Conservation (phyloP, 2,329 filamentous ascomycete species). For the Laburnicola sp. region DNA sequence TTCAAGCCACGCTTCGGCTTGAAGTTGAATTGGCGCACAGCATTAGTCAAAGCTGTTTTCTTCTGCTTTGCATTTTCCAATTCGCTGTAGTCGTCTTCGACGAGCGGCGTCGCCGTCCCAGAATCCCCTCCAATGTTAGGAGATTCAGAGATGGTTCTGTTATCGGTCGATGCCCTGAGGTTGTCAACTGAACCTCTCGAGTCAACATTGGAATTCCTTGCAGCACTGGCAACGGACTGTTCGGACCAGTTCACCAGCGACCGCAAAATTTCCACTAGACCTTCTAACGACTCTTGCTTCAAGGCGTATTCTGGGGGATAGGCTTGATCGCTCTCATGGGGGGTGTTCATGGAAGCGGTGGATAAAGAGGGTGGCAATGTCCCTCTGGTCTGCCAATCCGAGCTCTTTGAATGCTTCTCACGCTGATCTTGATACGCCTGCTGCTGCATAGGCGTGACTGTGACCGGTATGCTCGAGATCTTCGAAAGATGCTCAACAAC, state of each 20-base stretch:
- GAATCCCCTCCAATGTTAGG: slow-evolving; percentile 61
- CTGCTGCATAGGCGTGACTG: slow-evolving; percentile 75
- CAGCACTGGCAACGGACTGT: slow-evolving; percentile 59
- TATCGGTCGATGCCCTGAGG: slow-evolving; percentile 77
- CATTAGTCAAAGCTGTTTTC: slow-evolving; percentile 89
- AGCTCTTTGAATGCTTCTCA: slow-evolving; percentile 60
- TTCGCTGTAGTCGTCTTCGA: slow-evolving; percentile 87
- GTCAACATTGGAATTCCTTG: slow-evolving; percentile 49
- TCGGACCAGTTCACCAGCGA: slow-evolving; percentile 93
- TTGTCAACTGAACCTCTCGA: slow-evolving; percentile 60
- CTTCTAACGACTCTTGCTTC: slow-evolving; percentile 87
- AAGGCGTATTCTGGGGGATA: slow-evolving; percentile 88
- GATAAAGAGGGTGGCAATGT: slow-evolving; percentile 85
- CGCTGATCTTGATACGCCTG: slow-evolving; percentile 83
- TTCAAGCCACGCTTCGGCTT: slow-evolving; percentile 96
- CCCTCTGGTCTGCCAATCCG: slow-evolving; percentile 85
- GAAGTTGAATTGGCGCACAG: slow-evolving; percentile 91
- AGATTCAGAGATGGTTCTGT: slow-evolving; percentile 60
- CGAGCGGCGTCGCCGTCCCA: slow-evolving; percentile 47
- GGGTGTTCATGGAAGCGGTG: slow-evolving; percentile 68
- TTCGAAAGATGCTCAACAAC: slow-evolving; percentile 92
- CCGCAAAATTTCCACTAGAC: slow-evolving; percentile 81
- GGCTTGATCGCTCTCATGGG: slow-evolving; percentile 64
- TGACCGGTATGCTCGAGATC: slow-evolving; percentile 77
- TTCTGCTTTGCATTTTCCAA: slow-evolving; percentile 93